Evolutionary conservation across 2,329 filamentous ascomycete genomes (phyloP), one percentile per base, ranked within the genome.

Genomic region (Cladosporium sp.): DNA sequence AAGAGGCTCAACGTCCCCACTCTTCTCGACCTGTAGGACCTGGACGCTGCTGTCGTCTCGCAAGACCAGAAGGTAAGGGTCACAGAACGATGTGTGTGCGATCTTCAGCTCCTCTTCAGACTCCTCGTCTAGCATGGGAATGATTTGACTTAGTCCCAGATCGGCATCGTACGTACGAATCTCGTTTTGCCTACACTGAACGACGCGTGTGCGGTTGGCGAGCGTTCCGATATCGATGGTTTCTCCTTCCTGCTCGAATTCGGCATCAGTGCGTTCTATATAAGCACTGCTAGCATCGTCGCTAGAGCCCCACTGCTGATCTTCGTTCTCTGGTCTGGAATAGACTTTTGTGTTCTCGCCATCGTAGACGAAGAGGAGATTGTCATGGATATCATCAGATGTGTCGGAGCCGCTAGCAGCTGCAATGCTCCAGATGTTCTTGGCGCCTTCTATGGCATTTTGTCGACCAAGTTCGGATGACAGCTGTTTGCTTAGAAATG

Each of bases 131-230:
- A 90, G 83, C 82, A 97, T 91, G 0, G 92, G 91, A 50, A 97
- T 82, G 56, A 99, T 97, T 68, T 97, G 93, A 45, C 87, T 87
- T 54, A 99, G 81, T 10, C 88, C 90, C 59, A 99, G 83, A 71
- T 96, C 90, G 91, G 87, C 87, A 71, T 97, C 92, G 66, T 97
- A 99, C 60, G 88, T 93, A 59, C 93, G 83, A 22, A 97, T 85
- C 68, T 97, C 93, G 1, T 86, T 90, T 62, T 87, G 89, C 54
- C 96, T 79, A 2, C 96, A 87, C 69, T 97, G 94, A 15, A 97
- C 87, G 34, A 97, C 86, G 58, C 91, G 85, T 69, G 83, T 89
- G 60, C 89, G 85, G 52, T 84, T 83, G n/a, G 88, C 89, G 72
- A 99, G 84, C 0, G 88, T 89, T 15, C 90, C 90, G 17, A 94